phyloP scores from a whole-genome alignment of 1,284 basidiomycete genomes.

The Irpex rosettiformis region DNA sequence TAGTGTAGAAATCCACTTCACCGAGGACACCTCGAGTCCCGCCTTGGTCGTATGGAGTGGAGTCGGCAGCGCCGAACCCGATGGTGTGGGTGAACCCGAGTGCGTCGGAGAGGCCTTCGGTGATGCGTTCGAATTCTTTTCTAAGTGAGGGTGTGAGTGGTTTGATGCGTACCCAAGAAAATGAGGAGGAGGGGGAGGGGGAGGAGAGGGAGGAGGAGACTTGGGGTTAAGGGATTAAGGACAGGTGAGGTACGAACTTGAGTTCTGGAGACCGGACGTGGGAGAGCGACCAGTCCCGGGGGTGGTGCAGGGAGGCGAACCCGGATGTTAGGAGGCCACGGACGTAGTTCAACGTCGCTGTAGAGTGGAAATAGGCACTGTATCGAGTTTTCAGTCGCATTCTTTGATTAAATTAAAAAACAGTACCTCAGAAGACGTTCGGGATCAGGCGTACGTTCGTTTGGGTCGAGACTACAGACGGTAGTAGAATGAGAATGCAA shows the following conservation, averaged over 20 bases:
- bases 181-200: neutral
- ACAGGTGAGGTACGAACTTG: slow-evolving; percentile 48
- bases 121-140: slow-evolving; percentile 82
- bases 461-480: slow-evolving; percentile 53
- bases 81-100: slow-evolving; percentile 93
- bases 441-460: slow-evolving; percentile 86
- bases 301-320: slow-evolving; percentile 89
- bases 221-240: slow-evolving; percentile 3
- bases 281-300: slow-evolving; percentile 87
- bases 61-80: slow-evolving; percentile 58
- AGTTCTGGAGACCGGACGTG: slow-evolving; percentile 86
- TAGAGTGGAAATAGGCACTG: slow-evolving; percentile 95
- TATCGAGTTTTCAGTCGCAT: neutral
- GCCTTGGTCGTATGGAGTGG: slow-evolving; percentile 58
- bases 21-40: slow-evolving; percentile 74
- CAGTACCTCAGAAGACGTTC: slow-evolving; percentile 82
- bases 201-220: neutral
- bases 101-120: slow-evolving; percentile 84
- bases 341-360: slow-evolving; percentile 91
- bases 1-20: slow-evolving; percentile 94
- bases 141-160: slow-evolving; percentile 31
- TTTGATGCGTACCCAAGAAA: no score
- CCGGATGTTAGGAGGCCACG: slow-evolving; percentile 86
- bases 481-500: neutral
- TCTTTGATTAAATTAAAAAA: slow-evolving; percentile 2